Evolutionary conservation across 2,329 filamentous ascomycete genomes (phyloP), one percentile per base, ranked within the genome.

Genomic region (Plectosphaerella sp.): DNA sequence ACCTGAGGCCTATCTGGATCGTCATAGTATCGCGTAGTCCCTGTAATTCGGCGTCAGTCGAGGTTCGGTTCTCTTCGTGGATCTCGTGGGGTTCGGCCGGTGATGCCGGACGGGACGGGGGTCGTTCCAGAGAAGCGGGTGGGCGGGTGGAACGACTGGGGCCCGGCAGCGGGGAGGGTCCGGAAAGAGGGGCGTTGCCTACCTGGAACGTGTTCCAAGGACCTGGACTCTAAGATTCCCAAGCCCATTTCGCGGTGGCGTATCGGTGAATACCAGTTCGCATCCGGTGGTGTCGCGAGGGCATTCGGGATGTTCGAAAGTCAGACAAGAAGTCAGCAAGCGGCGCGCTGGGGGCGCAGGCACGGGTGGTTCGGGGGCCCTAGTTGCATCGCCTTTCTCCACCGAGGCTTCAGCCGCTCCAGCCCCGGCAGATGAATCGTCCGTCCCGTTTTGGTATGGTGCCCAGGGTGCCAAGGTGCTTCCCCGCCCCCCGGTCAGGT

Each of bases 191-290:
- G 41, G 48, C 25, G 42, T 16, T 25, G 36, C 35, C 52, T 51
- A 91, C 89, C 89, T 54, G 90, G 90, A 55, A 93, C 89, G 67
- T 89, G 80, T 61, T 82, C 79, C 59, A 84, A 76, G 61, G 77
- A 76, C 62, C 66, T 76, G 63, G 88, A 82, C 61, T 92, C 84
- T 53, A 94, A 76, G 54, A 95, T 83, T 49, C 89, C 87, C 57
- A 94, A 76, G 45, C 84, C 84, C 86, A 88, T 88, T 50, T 55
- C 70, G 37, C 37, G 37, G 16, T 39, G 15, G 16, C 15, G 16
- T 39, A 18, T 39, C 28, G 8, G 8, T 12, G 11, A 33, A 12
- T 12, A 12, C 28, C 28, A 10, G 8, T 33, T 33, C 28, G 28
- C 28, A 33, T 33, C 8, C 8, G 28, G 28, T 33, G 28, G 28